Evolutionary conservation across 345 rosid genomes (phyloP).

Genomic region (Erucastrum elatum): DNA sequence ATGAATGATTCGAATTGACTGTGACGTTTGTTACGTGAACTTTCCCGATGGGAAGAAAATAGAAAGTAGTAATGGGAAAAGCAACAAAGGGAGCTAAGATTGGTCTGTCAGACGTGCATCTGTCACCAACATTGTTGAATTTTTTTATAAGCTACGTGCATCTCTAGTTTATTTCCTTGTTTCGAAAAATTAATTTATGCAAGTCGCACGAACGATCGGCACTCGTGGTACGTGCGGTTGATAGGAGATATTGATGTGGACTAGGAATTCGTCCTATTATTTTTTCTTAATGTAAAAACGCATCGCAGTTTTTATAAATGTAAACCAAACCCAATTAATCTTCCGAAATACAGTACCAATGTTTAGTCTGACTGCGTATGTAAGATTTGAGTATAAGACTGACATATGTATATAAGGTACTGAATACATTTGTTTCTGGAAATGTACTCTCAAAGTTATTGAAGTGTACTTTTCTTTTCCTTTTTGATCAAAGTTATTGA

Average conservation of each 20-base stretch:
- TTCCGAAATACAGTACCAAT: no score
- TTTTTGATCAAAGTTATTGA: neutral
- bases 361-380: no score
- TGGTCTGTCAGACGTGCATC: conserved; percentile 28
- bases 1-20: conserved; percentile 15
- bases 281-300: no score
- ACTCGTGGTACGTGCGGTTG: conserved; percentile 36
- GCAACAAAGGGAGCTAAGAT: neutral
- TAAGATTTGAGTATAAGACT: no score
- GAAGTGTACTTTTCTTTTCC: neutral
- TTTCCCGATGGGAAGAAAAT: neutral
- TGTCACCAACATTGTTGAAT: conserved; percentile 28
- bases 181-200: conserved; percentile 7
- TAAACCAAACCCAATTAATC: no score
- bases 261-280: neutral
- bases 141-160: conserved; percentile 26
- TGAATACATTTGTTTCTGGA: neutral
- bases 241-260: conserved; percentile 33
- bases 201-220: conserved; percentile 37
- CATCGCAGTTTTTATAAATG: neutral
- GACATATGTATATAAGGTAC: neutral
- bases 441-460: neutral
- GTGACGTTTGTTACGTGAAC: conserved; percentile 20
- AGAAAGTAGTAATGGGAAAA: neutral
- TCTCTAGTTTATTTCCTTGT: conserved; percentile 10